A percentile compares a stretch with the other conserved stretches of the same genome.
Evolutionary conservation across 176 grass and related monocot species (phyloP).

Genomic region (Phoenix roebelenii): DNA sequence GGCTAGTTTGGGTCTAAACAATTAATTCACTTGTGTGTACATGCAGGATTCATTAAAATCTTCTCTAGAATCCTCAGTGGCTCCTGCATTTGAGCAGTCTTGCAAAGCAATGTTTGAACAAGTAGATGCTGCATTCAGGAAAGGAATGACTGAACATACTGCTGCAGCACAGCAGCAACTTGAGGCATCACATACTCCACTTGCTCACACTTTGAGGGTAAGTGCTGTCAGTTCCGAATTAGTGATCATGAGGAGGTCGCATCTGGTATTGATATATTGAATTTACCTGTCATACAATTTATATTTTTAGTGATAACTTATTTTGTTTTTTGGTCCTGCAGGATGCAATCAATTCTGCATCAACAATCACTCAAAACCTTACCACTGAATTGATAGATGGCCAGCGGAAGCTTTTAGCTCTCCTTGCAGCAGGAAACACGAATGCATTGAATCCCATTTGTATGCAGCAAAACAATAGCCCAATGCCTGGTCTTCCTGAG

Average conservation of each 20-base stretch:
- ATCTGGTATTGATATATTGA: no score
- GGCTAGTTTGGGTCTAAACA: no score
- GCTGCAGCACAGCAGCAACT: conserved; percentile 60
- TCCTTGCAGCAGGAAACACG: conserved; percentile 42
- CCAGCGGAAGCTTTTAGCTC: conserved; percentile 67
- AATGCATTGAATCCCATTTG: conserved; percentile 29
- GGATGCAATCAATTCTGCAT: conserved; percentile 78
- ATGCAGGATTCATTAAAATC: conserved; percentile 64
- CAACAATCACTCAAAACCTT: conserved; percentile 59
- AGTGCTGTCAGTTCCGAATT: not conserved
- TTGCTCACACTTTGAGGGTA: conserved; percentile 78
- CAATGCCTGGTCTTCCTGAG: conserved; percentile 44
- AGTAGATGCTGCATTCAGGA: conserved; percentile 79
- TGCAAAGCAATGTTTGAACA: conserved; percentile 83
- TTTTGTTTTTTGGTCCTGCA: conserved; percentile 13
- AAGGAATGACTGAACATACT: conserved; percentile 75
- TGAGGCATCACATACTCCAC: conserved; percentile 55
- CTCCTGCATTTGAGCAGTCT: conserved; percentile 89
- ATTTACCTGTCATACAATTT: no score
- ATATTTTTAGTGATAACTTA: no score
- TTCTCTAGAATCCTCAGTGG: conserved; percentile 62
- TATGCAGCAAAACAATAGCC: conserved; percentile 47
- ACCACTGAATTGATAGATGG: conserved; percentile 77
- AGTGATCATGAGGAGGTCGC: no score
- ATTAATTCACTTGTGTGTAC: no score